Conservation (phyloP, 495 filamentous ascomycete species). For the Polyplosphaeria fusca region DNA sequence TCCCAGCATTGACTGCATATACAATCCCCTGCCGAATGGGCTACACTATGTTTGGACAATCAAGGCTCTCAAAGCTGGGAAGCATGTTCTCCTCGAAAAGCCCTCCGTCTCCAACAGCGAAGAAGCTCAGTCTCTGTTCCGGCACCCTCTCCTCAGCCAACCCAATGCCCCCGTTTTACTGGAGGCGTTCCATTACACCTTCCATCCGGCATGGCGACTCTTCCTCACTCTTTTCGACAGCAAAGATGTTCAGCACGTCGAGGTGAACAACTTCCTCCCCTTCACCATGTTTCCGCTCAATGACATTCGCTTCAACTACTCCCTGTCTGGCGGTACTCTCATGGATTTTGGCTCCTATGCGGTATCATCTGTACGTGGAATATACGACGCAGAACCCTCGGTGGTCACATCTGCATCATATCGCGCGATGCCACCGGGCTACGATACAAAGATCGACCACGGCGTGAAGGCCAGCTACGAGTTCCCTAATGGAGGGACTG, state of each 20-base stretch:
- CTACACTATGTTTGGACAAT: conserved; percentile 56
- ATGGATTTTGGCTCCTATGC: conserved; percentile 58
- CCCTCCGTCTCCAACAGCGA: conserved; percentile 51
- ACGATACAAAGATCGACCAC: conserved; percentile 34
- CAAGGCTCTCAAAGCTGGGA: conserved; percentile 51
- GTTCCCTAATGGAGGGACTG: conserved; percentile 33
- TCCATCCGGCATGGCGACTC: conserved; percentile 44
- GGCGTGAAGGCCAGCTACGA: conserved; percentile 19
- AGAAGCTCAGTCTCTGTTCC: conserved; percentile 23
- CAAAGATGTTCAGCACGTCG: conserved; percentile 36
- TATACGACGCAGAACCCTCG: conserved; percentile 40
- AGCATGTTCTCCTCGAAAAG: conserved; percentile 61
- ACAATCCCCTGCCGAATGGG: conserved; percentile 52
- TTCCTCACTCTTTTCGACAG: conserved; percentile 39
- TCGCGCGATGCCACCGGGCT: conserved; percentile 32
- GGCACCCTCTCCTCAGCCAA: conserved; percentile 16
- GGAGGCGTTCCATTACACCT: conserved; percentile 54
- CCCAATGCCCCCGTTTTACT: conserved; percentile 48
- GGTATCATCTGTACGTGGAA: conserved; percentile 43
- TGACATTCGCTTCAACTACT: conserved; percentile 57
- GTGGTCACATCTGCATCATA: conserved; percentile 6
- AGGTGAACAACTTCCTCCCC: conserved; percentile 6
- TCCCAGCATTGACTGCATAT: conserved; percentile 50
- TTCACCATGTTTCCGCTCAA: conserved; percentile 35
- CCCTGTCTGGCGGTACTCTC: conserved; percentile 54